Conservation (phyloP, 805 yeast species). For the Wickerhamomyces alni region DNA sequence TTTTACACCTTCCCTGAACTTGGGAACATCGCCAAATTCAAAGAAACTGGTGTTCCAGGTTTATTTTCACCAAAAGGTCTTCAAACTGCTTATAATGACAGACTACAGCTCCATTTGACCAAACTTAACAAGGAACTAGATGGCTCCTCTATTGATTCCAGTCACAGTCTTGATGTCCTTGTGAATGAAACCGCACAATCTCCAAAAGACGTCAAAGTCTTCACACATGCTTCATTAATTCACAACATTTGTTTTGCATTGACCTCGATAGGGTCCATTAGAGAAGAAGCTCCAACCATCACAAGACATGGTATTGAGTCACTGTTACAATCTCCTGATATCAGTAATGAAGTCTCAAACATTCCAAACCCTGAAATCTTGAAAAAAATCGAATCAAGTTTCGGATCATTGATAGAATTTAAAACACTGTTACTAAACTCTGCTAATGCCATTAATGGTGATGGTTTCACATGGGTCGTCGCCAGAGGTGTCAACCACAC, state of each 20-base stretch:
- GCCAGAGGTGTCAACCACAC: slow-evolving; percentile 37
- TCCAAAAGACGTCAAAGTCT: slow-evolving; percentile 25
- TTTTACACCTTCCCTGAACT: slow-evolving; percentile 9
- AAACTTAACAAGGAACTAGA: slow-evolving; percentile 32
- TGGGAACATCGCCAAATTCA: slow-evolving; percentile 8
- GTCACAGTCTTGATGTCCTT: slow-evolving; percentile 17
- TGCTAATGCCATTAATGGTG: slow-evolving; percentile 72
- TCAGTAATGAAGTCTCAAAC: slow-evolving; percentile 27
- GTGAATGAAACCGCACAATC: slow-evolving; percentile 25
- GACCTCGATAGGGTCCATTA: slow-evolving; percentile 26
- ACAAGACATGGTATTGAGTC: slow-evolving; percentile 17
- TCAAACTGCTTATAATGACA: slow-evolving; percentile 44
- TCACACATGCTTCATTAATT: slow-evolving; percentile 33
- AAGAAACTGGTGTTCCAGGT: slow-evolving; percentile 40
- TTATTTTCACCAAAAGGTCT: slow-evolving; percentile 41
- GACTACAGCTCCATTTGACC: slow-evolving; percentile 33
- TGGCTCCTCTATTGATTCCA: slow-evolving; percentile 20
- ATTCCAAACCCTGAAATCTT: slow-evolving; percentile 21
- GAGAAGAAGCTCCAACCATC: slow-evolving; percentile 7
- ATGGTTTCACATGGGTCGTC: slow-evolving; percentile 87
- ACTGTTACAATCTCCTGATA: slow-evolving; percentile 40
- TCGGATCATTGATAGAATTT: slow-evolving; percentile 76
- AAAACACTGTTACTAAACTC: slow-evolving; percentile 63
- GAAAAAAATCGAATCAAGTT: slow-evolving; percentile 42
- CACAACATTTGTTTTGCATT: slow-evolving; percentile 32